phyloP scores from a whole-genome alignment of 768 basidiomycete species.

The Suillus alpinus region DNA sequence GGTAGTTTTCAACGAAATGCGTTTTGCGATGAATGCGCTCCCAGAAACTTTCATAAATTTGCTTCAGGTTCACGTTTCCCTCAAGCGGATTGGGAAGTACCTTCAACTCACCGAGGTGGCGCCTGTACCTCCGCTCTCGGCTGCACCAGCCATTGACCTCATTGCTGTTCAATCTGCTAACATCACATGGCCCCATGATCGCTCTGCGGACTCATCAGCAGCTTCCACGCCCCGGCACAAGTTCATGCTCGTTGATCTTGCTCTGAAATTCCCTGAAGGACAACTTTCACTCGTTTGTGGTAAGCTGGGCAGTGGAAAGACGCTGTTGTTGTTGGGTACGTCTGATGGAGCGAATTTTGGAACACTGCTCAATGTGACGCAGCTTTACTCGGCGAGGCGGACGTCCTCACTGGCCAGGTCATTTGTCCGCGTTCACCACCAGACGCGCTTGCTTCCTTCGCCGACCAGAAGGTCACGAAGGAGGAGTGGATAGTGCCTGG shows the following conservation, averaged over 20 bases:
- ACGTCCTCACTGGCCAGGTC: conserved; percentile 77
- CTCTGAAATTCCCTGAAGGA: conserved; percentile 73
- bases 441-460: conserved; percentile 65
- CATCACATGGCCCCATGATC: conserved; percentile 87
- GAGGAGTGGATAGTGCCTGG: conserved; percentile 78
- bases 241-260: conserved; percentile 79
- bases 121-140: conserved; percentile 52
- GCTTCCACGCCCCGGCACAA: conserved; percentile 73
- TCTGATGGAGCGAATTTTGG: neutral
- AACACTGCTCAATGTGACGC: conserved; percentile 13
- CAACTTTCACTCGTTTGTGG: conserved; percentile 85
- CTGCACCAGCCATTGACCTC: conserved; percentile 43
- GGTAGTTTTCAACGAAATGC: conserved; percentile 82
- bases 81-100: conserved; percentile 91
- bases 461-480: conserved; percentile 36
- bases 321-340: conserved; percentile 69
- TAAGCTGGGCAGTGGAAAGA: conserved; percentile 88
- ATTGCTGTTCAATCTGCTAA: conserved; percentile 84
- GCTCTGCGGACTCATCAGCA: conserved; percentile 51
- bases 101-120: conserved; percentile 71
- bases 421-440: conserved; percentile 84
- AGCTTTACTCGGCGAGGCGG: conserved; percentile 87
- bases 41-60: conserved; percentile 91
- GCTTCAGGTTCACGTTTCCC: conserved; percentile 82
- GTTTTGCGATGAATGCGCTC: conserved; percentile 81